Conservation (phyloP, 495 filamentous ascomycete species). For the Tuber calosporum region DNA sequence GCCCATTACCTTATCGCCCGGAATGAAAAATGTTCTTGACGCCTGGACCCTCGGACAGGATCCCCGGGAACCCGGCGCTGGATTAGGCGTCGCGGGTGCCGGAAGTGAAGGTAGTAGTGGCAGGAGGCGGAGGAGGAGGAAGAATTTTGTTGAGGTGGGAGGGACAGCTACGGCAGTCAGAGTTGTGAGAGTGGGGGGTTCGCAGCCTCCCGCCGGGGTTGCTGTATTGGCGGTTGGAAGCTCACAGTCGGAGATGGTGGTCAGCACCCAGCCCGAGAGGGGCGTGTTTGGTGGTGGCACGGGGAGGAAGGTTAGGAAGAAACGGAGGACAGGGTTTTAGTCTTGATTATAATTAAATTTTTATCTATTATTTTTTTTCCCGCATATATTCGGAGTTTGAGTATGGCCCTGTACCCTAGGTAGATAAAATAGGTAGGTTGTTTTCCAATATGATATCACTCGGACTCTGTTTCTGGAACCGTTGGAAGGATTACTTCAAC, state of each 20-base stretch:
- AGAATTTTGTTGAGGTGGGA: not conserved
- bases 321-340: constrained; percentile 39
- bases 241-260: constrained; percentile 8
- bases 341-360: not conserved
- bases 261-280: constrained; percentile 37
- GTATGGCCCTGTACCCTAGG: not conserved
- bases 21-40: constrained; percentile 16
- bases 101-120: not conserved
- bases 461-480: too few species aligned
- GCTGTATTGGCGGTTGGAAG: not conserved
- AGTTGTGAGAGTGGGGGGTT: not conserved
- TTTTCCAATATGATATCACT: too few species aligned
- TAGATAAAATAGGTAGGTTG: too few species aligned
- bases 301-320: constrained; percentile 31
- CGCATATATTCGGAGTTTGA: not conserved
- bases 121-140: not conserved
- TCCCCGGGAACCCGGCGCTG: constrained; percentile 7
- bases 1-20: constrained; percentile 15
- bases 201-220: not conserved
- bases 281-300: constrained; percentile 17
- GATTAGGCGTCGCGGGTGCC: not conserved
- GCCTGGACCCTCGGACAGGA: constrained; percentile 31
- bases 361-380: too few species aligned
- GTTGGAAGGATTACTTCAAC: too few species aligned
- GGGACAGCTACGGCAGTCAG: not conserved